Percentiles rank a stretch among this genome's conserved stretches.
Evolutionary conservation across 1,284 basidiomycete genomes (phyloP).

Genomic region (Cryptococcus neoformans): DNA sequence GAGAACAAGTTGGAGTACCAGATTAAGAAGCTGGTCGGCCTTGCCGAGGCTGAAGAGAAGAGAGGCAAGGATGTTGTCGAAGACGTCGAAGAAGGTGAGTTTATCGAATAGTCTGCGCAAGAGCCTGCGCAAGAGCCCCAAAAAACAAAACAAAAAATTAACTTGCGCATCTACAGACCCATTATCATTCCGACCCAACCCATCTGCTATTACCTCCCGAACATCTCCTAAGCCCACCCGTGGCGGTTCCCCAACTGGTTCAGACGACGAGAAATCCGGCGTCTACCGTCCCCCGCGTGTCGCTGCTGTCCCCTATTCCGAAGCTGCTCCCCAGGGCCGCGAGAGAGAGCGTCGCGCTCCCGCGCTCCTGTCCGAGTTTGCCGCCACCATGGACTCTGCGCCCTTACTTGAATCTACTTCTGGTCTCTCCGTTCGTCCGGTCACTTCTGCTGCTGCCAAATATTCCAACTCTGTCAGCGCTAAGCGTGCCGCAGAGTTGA

Average conservation of each 20-base stretch:
- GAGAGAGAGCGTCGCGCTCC: conserved; percentile 69
- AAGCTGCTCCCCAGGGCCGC: conserved; percentile 16
- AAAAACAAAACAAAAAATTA: neutral
- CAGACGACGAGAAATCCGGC: conserved; percentile 49
- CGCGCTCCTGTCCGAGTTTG: conserved; percentile 60
- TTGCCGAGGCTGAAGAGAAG: conserved; percentile 58
- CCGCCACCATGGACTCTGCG: conserved; percentile 56
- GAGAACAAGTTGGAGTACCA: conserved; percentile 90
- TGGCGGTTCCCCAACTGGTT: conserved; percentile 3
- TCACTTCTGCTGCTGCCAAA: conserved; percentile 32
- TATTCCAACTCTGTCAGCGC: conserved; percentile 42
- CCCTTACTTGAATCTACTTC: conserved; percentile 71
- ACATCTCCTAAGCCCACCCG: conserved; percentile 12
- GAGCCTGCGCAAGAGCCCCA: neutral
- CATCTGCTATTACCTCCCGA: conserved; percentile 48
- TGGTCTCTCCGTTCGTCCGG: conserved; percentile 57
- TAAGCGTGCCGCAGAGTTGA: conserved; percentile 60
- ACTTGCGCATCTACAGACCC: conserved; percentile 59
- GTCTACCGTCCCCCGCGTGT: conserved; percentile 91
- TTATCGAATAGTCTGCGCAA: neutral
- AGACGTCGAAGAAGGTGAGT: conserved; percentile 62
- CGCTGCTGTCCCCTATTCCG: conserved; percentile 83
- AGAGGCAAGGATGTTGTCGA: conserved; percentile 55
- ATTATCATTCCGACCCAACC: conserved; percentile 87
- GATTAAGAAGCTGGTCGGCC: conserved; percentile 83